A percentile compares a stretch with the other conserved stretches of the same genome.
These are phyloP conservation scores for Teunomyces aglyptinius DNA, from an alignment of 805 yeast genomes.

Conservation along the genomic window DNA sequence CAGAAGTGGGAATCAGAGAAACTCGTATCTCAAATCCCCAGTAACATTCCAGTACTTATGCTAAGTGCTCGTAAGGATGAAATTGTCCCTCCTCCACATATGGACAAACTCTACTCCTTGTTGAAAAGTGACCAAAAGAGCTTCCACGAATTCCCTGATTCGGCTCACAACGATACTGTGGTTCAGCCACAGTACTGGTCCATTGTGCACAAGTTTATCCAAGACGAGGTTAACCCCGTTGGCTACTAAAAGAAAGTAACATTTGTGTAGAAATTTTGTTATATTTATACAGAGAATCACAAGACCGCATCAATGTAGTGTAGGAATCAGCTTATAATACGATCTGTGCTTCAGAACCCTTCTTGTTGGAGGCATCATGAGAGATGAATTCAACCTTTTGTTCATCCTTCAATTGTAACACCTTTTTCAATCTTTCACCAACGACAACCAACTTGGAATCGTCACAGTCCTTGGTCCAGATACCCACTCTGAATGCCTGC, in stretches of 20 bases:
- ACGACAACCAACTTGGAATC: conserved; percentile 62
- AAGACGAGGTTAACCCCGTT: conserved; percentile 41
- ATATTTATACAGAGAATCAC: conserved; percentile 4
- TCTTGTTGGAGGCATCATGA: conserved; percentile 54
- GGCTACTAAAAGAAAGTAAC: conserved; percentile 21
- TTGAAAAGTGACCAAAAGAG: conserved; percentile 52
- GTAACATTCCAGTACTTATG: conserved; percentile 63
- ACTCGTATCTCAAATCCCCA: conserved; percentile 50
- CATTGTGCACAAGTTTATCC: conserved; percentile 54
- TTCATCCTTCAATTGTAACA: conserved; percentile 68
- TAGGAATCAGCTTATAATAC: conserved; percentile 21
- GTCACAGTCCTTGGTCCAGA: conserved; percentile 88
- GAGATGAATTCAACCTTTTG: conserved; percentile 79
- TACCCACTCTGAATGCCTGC: conserved; percentile 76
- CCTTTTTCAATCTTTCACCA: conserved; percentile 85
- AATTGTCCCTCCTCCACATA: conserved; percentile 86
- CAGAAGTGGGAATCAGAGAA: conserved; percentile 81
- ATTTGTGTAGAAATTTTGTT: neutral
- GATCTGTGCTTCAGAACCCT: conserved; percentile 37
- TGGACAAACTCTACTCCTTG: conserved; percentile 56
- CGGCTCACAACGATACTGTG: conserved; percentile 83
- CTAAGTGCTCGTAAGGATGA: conserved; percentile 79
- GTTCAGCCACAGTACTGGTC: conserved; percentile 78
- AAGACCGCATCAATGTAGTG: conserved; percentile 3
- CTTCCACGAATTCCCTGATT: conserved; percentile 53